A percentile compares a stretch with the other conserved stretches of the same genome.
These are phyloP conservation scores for Cyphellophora attinorum DNA, from an alignment of 2,329 filamentous ascomycete species.

Conservation along the genomic window DNA sequence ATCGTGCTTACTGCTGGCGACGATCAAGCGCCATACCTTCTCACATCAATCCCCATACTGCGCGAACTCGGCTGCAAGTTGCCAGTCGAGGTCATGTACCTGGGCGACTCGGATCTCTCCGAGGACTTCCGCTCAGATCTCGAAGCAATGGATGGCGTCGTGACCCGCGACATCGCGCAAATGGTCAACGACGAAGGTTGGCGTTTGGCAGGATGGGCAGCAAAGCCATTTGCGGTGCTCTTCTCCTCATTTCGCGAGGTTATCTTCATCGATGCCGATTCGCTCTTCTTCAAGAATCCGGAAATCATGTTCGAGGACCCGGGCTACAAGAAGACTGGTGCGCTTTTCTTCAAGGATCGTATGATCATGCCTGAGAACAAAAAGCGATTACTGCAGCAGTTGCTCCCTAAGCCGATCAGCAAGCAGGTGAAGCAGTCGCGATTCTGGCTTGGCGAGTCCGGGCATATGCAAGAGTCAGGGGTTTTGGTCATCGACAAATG, in stretches of 20 bases:
- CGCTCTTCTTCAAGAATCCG: slow-evolving; percentile 34
- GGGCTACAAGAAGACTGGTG: slow-evolving; percentile 32
- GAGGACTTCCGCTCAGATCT: slow-evolving; percentile 32
- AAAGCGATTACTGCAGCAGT: slow-evolving; percentile 30
- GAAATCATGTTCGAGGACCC: slow-evolving; percentile 33
- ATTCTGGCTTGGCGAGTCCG: slow-evolving; percentile 18
- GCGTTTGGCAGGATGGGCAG: slow-evolving; percentile 36
- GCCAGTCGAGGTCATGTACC: slow-evolving; percentile 21
- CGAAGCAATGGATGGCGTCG: slow-evolving; percentile 33
- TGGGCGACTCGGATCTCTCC: slow-evolving; percentile 35
- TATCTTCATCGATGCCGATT: slow-evolving; percentile 39
- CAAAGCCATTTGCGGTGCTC: slow-evolving; percentile 38
- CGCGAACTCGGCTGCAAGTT: slow-evolving; percentile 18
- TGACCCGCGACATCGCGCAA: slow-evolving; percentile 33
- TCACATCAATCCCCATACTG: slow-evolving; percentile 30
- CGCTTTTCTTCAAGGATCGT: slow-evolving; percentile 39
- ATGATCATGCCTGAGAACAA: slow-evolving; percentile 30
- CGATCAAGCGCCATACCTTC: slow-evolving; percentile 31
- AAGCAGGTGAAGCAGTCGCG: slow-evolving; percentile 27
- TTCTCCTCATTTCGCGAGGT: slow-evolving; percentile 38
- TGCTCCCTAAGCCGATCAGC: slow-evolving; percentile 35
- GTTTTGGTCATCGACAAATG: slow-evolving; percentile 39
- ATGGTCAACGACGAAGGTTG: slow-evolving; percentile 38
- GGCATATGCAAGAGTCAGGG: slow-evolving; percentile 33
- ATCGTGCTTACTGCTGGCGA: slow-evolving; percentile 38